Percentiles rank a stretch among this genome's conserved stretches.
Conservation (phyloP, 1,284 basidiomycete genomes). For the Puccinia hordei region DNA sequence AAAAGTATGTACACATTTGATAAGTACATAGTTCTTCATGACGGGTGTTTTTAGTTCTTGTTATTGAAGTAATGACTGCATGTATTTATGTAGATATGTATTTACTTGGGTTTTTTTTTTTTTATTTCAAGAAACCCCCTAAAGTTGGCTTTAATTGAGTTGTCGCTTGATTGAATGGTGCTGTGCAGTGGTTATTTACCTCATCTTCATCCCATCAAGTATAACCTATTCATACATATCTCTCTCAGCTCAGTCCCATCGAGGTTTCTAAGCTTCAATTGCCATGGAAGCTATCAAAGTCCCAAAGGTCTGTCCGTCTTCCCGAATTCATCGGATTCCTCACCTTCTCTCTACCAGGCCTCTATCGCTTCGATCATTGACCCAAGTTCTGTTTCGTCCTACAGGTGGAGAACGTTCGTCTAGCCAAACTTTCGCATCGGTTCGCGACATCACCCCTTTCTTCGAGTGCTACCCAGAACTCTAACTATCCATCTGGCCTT, state of each 20-base stretch:
- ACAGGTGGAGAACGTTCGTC: constrained; percentile 30
- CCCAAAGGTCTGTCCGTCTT: constrained; percentile 1
- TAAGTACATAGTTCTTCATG: no score
- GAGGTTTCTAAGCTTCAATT: not conserved
- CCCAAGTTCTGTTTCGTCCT: not conserved
- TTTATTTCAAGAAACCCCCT: no score
- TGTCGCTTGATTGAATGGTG: no score
- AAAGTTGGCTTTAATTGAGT: no score
- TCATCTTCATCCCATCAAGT: no score
- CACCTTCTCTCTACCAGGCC: not conserved
- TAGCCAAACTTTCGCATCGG: constrained; percentile 29
- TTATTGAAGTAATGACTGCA: no score
- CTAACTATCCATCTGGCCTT: not conserved
- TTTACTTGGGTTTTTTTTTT: no score
- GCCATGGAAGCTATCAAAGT: constrained; percentile 17
- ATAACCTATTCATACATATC: no score
- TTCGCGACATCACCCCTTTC: not conserved
- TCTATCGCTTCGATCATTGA: not conserved
- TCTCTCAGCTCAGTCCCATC: not conserved
- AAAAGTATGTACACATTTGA: no score
- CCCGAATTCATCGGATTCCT: not conserved
- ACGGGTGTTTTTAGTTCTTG: no score
- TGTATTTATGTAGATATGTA: no score
- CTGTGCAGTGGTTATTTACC: no score
- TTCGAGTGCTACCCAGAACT: not conserved